These are phyloP conservation scores for Lactarius hatsudake DNA, from an alignment of 768 basidiomycete genomes.

Conservation along the genomic window DNA sequence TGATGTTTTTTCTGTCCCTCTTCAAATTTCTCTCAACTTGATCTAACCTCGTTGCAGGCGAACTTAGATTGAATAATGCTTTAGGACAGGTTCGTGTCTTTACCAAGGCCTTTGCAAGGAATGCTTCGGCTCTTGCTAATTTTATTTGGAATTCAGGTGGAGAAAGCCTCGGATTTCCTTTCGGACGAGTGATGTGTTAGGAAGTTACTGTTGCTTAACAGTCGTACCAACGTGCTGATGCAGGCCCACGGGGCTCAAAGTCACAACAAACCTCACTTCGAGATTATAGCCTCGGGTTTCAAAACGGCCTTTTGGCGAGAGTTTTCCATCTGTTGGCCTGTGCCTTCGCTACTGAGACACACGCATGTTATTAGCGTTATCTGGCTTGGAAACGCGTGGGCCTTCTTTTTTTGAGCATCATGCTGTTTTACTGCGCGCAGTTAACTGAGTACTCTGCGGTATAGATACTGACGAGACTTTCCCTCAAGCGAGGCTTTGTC, in stretches of 20 bases:
- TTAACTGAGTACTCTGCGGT: not conserved
- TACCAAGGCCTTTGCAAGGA: not conserved
- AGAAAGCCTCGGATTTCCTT: not conserved
- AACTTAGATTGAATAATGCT: not conserved
- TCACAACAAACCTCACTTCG: no score
- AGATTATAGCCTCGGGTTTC: not conserved
- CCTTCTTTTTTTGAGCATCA: not conserved
- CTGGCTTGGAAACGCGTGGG: constrained; percentile 3
- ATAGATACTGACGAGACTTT: constrained; percentile 8
- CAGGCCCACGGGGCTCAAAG: no score
- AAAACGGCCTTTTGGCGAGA: not conserved
- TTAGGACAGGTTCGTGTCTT: not conserved
- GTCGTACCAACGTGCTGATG: not conserved
- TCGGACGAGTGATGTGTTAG: not conserved
- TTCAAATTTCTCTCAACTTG: no score
- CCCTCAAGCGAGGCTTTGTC: not conserved
- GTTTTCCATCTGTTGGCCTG: not conserved
- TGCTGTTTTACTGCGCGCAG: not conserved
- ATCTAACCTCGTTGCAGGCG: not conserved
- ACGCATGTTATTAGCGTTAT: not conserved
- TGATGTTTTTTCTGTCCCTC: not conserved
- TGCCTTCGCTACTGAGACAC: not conserved
- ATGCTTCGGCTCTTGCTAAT: not conserved
- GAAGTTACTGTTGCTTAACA: not conserved
- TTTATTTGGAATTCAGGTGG: not conserved